Percentiles rank a stretch among this genome's conserved stretches.
Conservation (phyloP, 2,329 filamentous ascomycete genomes). For the Cladorrhinum sp. region DNA sequence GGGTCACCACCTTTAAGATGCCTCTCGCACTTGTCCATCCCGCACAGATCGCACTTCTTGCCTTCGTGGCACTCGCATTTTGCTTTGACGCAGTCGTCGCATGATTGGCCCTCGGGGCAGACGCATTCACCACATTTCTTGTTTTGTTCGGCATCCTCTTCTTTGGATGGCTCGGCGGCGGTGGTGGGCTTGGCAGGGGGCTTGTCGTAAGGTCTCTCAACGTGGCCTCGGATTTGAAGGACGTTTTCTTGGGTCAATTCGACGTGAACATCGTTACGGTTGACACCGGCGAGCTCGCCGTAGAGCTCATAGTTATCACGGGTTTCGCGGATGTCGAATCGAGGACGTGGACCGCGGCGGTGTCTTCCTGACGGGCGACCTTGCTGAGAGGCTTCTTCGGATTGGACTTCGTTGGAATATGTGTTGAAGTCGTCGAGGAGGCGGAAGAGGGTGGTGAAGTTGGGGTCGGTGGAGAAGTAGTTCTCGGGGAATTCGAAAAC, state of each 20-base stretch:
- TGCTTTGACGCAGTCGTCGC: not conserved
- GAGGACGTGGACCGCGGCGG: slow-evolving; percentile 16
- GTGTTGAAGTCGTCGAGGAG: slow-evolving; percentile 33
- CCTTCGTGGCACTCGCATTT: slow-evolving; percentile 1
- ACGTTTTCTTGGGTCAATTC: slow-evolving; percentile 20
- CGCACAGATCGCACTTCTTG: not conserved
- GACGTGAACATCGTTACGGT: slow-evolving; percentile 19
- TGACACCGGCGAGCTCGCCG: slow-evolving; percentile 20
- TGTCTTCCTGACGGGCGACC: not conserved
- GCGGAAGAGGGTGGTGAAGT: slow-evolving; percentile 23
- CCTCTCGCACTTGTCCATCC: not conserved
- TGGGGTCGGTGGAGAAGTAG: slow-evolving; percentile 16
- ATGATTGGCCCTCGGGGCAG: not conserved
- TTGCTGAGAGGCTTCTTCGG: not conserved
- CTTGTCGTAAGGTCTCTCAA: slow-evolving; percentile 16
- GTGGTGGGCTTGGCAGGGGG: not conserved
- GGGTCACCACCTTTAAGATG: not conserved
- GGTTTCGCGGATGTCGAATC: slow-evolving; percentile 23
- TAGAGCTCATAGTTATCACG: slow-evolving; percentile 20
- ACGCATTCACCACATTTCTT: not conserved
- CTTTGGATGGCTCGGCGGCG: not conserved
- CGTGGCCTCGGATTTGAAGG: slow-evolving; percentile 12
- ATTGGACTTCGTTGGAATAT: slow-evolving; percentile 32
- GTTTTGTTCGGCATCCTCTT: slow-evolving; percentile 1
- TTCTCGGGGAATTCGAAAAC: slow-evolving; percentile 16